Base-by-base conservation (phyloP, 2,329 filamentous ascomycete genomes). In the Neurospora sp. region DNA sequence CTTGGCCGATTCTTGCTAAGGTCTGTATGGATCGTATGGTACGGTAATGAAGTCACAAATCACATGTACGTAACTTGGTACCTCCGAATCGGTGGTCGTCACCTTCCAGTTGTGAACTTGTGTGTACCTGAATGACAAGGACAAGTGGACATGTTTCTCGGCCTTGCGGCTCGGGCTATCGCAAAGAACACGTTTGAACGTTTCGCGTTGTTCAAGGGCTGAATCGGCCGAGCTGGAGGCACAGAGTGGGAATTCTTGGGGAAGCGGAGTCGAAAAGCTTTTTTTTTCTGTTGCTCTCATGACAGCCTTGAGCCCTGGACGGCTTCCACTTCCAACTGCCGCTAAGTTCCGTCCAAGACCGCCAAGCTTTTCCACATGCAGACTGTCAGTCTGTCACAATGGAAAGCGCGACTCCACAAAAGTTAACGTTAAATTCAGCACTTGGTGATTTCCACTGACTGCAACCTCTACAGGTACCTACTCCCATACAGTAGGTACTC, bases 1-100 rank as follows among this genome's bases (percentile, higher is more conserved):
- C 72, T 72, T 73, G 70, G 72, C 40, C 40, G 66, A 71, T 62
- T 70, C 69, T 67, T 62, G 52, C 8, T 33, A 36, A 33, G 52
- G 52, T 36, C 15, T 10, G 52, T 62, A n/a, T 41, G 40, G n/a
- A 33, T 62, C 3, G 52, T 62, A 62, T 62, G 23, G 52, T 62
- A 62, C 28, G 52, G 52, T 62, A 62, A 62, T 12, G 23, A 6
- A 33, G 28, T 62, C 8, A 28, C 23, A 62, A 57, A 17, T 57
- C 23, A 33, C 46, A 62, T 62, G 52, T 17, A 28, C 15, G 28
- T 33, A 33, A 17, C 52, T n/a, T 62, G 12, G 23, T 62, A 62
- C 28, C 43, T 62, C 52, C 52, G 19, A 28, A 23, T 57, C 46
- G 23, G 46, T 52, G 19, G 43, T 52, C 11, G 43, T 52, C 11